These are phyloP conservation scores for Nakazawaea ishiwadae DNA, from an alignment of 805 yeast species.

Conservation along the genomic window DNA sequence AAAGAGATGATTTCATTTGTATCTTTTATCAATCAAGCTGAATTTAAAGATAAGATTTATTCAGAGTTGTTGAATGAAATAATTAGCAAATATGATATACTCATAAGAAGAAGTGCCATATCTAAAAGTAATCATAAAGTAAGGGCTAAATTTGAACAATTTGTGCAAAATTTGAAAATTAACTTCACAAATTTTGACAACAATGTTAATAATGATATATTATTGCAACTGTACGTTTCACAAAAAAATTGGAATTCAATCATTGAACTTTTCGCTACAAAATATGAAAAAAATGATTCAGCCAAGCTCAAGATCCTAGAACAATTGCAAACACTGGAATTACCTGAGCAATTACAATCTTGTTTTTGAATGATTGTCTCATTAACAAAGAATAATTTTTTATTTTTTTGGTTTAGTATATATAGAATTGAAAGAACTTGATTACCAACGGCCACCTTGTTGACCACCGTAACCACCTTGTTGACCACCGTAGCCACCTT, in stretches of 20 bases:
- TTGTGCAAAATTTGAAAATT: neutral
- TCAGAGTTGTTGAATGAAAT: neutral
- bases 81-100: no score
- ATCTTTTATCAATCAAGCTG: neutral
- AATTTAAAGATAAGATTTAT: neutral
- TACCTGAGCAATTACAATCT: no score
- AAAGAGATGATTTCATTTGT: neutral
- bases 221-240: neutral
- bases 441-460: slow-evolving; percentile 13
- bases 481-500: slow-evolving; percentile 16
- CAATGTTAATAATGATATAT: neutral
- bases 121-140: neutral
- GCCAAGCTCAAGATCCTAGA: no score
- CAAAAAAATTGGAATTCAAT: neutral
- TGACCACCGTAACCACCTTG: slow-evolving; percentile 15
- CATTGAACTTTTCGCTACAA: neutral
- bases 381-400: no score
- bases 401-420: no score
- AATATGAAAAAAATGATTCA: neutral
- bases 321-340: no score
- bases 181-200: neutral
- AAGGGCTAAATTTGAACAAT: neutral
- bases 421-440: no score
- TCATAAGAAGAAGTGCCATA: neutral
- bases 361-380: no score